Conservation (phyloP, 306 rosid species). For the Vachellia collinsii region DNA sequence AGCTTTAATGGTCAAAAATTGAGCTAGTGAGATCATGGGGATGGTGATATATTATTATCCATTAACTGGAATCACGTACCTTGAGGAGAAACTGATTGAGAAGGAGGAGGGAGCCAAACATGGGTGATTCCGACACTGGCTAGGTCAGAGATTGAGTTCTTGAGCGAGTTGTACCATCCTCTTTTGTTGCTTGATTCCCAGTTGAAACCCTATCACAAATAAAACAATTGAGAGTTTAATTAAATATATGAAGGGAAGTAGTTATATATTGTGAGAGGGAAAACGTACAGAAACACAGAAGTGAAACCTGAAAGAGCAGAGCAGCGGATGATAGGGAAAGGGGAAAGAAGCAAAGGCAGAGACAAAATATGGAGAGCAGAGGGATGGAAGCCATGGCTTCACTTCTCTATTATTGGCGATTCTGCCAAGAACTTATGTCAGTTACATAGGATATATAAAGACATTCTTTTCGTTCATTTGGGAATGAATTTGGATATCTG, state of each 20-base stretch:
- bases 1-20: background rate
- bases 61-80: constrained; percentile 33
- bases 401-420: background rate
- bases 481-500: too few relatives aligned
- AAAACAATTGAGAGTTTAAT: too few relatives aligned
- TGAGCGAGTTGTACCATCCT: constrained; percentile 73
- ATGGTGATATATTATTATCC: background rate
- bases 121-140: constrained; percentile 67
- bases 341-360: constrained; percentile 49
- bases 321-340: constrained; percentile 47
- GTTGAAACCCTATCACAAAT: constrained; percentile 66
- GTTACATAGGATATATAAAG: too few relatives aligned
- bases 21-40: background rate
- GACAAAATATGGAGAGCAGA: constrained; percentile 35
- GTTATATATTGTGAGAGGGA: background rate
- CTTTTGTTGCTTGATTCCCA: constrained; percentile 79
- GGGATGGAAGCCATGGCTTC: constrained; percentile 42
- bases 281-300: background rate
- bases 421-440: too few relatives aligned
- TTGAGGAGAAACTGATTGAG: constrained; percentile 57
- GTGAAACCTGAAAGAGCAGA: constrained; percentile 68
- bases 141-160: constrained; percentile 57
- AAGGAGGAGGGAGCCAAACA: constrained; percentile 93
- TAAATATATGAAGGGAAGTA: too few relatives aligned
- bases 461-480: too few relatives aligned